Evolutionary conservation across 139 green algal species (phyloP).

Genomic region (Volvox africanus): DNA sequence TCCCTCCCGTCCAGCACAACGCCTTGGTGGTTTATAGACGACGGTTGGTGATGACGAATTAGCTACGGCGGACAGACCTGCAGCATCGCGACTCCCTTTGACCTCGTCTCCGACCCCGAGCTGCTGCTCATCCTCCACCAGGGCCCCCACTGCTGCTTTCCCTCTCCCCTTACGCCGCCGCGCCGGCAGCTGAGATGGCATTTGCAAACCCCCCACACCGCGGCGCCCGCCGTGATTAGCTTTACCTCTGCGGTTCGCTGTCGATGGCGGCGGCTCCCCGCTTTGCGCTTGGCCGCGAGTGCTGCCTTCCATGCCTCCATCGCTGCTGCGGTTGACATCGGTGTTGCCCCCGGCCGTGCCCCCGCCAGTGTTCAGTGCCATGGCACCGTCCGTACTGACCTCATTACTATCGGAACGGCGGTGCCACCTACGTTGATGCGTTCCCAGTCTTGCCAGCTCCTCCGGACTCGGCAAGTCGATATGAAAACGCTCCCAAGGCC

Average conservation of each 20-base stretch:
- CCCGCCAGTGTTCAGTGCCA: not conserved
- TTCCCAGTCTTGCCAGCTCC: conserved; percentile 5
- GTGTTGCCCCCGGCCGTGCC: not conserved
- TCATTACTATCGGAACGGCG: not conserved
- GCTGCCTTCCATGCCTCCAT: not conserved
- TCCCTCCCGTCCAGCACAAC: not conserved
- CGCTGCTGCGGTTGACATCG: not conserved
- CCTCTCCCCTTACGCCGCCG: not conserved
- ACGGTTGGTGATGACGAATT: not conserved
- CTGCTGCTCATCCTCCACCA: not conserved
- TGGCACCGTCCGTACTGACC: not conserved
- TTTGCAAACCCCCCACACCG: not conserved
- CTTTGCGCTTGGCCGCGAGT: not conserved
- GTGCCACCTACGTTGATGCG: not conserved
- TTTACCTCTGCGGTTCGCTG: not conserved
- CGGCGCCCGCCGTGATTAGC: not conserved
- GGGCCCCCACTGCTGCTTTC: no score
- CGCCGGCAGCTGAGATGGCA: not conserved
- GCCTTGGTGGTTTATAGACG: not conserved
- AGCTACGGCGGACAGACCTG: not conserved
- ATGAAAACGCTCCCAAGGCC: conserved; percentile 30
- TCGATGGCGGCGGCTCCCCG: not conserved
- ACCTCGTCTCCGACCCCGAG: not conserved
- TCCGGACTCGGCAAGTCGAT: conserved; percentile 8
- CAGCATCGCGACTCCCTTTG: not conserved